These are phyloP conservation scores for Hyaloscypha variabilis DNA, from an alignment of 495 filamentous ascomycete species.

Conservation along the genomic window DNA sequence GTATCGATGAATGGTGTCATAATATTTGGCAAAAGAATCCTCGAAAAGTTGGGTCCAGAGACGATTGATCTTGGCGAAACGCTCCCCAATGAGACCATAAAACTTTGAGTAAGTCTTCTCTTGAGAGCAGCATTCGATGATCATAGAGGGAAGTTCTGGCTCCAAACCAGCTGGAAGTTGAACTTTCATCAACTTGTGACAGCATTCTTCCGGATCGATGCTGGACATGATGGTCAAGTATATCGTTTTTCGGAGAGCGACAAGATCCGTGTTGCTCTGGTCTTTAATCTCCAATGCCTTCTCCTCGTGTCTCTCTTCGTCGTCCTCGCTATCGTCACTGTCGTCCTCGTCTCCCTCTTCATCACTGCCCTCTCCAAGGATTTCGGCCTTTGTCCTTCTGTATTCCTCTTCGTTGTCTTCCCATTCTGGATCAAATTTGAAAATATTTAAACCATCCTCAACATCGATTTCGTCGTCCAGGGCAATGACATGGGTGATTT, in stretches of 20 bases:
- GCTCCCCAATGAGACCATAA: slow-evolving; percentile 90
- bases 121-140: slow-evolving; percentile 94
- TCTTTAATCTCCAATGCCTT: slow-evolving; percentile 92
- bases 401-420: slow-evolving; percentile 92
- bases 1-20: slow-evolving; percentile 95
- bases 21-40: slow-evolving; percentile 85
- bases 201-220: slow-evolving; percentile 92
- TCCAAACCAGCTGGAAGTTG: slow-evolving; percentile 87
- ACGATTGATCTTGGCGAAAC: slow-evolving; percentile 93
- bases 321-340: slow-evolving; percentile 77
- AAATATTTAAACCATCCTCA: slow-evolving; percentile 87
- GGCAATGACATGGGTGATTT: slow-evolving; percentile 83
- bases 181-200: slow-evolving; percentile 93
- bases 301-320: slow-evolving; percentile 70
- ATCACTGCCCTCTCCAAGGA: slow-evolving; percentile 87
- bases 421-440: slow-evolving; percentile 90
- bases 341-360: slow-evolving; percentile 71
- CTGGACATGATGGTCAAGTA: slow-evolving; percentile 97
- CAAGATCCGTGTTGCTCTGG: slow-evolving; percentile 91
- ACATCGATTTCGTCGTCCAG: slow-evolving; percentile 82
- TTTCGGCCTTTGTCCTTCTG: slow-evolving; percentile 85
- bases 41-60: slow-evolving; percentile 94
- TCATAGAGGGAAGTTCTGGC: slow-evolving; percentile 89
- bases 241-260: slow-evolving; percentile 90
- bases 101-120: slow-evolving; percentile 97